Base-by-base conservation (phyloP, 225 moss, liverwort and hornwort genomes). In the Ulota crispa region DNA sequence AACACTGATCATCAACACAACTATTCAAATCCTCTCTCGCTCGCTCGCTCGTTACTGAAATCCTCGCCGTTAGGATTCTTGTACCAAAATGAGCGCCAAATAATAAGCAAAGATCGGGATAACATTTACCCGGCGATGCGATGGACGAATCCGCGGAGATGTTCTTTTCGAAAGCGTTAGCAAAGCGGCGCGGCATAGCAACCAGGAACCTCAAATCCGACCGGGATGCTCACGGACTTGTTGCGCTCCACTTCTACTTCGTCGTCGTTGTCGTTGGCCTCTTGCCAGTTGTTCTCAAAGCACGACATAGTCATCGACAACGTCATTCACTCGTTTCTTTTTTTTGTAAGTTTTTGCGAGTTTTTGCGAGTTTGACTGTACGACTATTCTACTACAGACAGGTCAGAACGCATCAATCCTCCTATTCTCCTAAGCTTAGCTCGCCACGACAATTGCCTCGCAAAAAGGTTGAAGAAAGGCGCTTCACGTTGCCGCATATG, bases 151-250 rank as follows among this genome's bases (percentile, higher is more conserved):
- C 68, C 80, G 45, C 32, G 43, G 56, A 9, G 57, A 14, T 23
- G 23, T 21, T 62, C n/a, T 55, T 65, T 24, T 11, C 72, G 54
- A 32, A 16, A 39, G 18, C 57, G 76, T 71, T 57, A 85, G 71
- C 34, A 81, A 60, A 62, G 32, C 15, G 50, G 57, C 42, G 66
- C 4, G 56, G 23, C 65, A 39, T 57, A 61, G 57, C 37, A 27
- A 69, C 85, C 80, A 64, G 81, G 76, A 81, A 80, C 76, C 34
- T 85, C 80, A 42, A 71, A 85, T 45, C 81, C 85, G 63, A 80
- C 76, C 20, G 42, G 75, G 70, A 70, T 82, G 67, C 75, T 80
- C 61, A 70, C 45, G 20, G 60, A 21, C 37, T 7, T 31, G 19
- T 3, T 45, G 55, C 64, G 31, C 71, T 63, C 54, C 28, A 28